A percentile compares a stretch with the other conserved stretches of the same genome.
These are phyloP conservation scores for Chaetomium fimeti DNA, from an alignment of 495 filamentous ascomycete species.

Conservation along the genomic window DNA sequence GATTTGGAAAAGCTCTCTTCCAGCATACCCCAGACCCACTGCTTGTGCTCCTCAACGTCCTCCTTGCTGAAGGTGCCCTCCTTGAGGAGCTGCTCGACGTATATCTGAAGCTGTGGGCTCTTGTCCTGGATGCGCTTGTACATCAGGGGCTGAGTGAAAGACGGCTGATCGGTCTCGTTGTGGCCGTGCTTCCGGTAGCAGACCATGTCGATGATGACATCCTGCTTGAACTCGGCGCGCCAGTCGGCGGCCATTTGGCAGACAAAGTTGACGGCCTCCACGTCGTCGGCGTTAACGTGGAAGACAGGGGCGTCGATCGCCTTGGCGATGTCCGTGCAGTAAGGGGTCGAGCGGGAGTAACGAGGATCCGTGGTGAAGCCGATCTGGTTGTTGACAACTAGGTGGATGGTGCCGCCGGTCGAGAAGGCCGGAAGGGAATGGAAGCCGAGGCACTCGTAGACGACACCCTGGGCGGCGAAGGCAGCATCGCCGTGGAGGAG, in stretches of 20 bases:
- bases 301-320: conserved; percentile 97
- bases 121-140: conserved; percentile 92
- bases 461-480: conserved; percentile 92
- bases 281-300: conserved; percentile 98
- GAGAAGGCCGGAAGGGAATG: conserved; percentile 92
- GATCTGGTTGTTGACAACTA: conserved; percentile 99
- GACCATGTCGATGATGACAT: conserved; percentile 95
- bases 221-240: conserved; percentile 95
- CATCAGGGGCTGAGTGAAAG: conserved; percentile 99
- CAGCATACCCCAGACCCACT: conserved; percentile 99
- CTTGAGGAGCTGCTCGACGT: conserved; percentile 80
- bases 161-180: conserved; percentile 99
- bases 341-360: conserved; percentile 93
- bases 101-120: conserved; percentile 76
- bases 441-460: conserved; percentile 98
- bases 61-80: conserved; percentile 95
- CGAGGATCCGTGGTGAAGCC: conserved; percentile 99
- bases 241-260: conserved; percentile 96
- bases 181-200: conserved; percentile 99
- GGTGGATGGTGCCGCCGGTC: conserved; percentile 94
- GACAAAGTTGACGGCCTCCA: conserved; percentile 96
- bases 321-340: conserved; percentile 99
- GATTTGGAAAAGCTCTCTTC: conserved; percentile 94
- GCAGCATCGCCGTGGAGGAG: conserved; percentile 96
- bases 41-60: conserved; percentile 97